A percentile compares a stretch with the other conserved stretches of the same genome.
Evolutionary conservation across 1,284 basidiomycete species (phyloP).

Genomic region (Dichomitus squalens): DNA sequence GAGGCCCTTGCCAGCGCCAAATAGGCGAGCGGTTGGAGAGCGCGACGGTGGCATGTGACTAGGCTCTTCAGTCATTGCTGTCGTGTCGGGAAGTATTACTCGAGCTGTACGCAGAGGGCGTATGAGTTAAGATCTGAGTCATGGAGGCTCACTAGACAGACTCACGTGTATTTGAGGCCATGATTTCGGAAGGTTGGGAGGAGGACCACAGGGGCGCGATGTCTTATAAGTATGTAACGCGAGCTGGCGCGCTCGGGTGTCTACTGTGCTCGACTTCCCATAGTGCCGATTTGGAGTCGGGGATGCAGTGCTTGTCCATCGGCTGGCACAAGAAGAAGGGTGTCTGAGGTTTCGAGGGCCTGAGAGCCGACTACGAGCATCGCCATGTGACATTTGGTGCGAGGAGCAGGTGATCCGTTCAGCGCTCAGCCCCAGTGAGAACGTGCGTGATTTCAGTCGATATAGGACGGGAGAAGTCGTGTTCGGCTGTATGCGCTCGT

Average conservation of each 20-base stretch:
- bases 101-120: background rate
- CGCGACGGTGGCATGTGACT: background rate
- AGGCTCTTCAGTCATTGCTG: slow-evolving; percentile 6
- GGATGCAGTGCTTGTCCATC: background rate
- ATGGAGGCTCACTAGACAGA: background rate
- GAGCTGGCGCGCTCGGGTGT: background rate
- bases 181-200: background rate
- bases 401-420: too few species aligned
- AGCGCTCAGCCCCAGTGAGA: too few species aligned
- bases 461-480: too few species aligned
- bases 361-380: background rate
- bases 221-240: background rate
- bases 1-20: background rate
- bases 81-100: slow-evolving; percentile 1
- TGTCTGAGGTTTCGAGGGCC: too few species aligned
- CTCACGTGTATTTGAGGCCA: slow-evolving; percentile 2
- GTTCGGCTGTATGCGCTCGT: too few species aligned
- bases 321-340: background rate
- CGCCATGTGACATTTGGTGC: too few species aligned
- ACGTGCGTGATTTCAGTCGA: too few species aligned
- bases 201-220: background rate
- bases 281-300: slow-evolving; percentile 7
- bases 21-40: slow-evolving; percentile 2
- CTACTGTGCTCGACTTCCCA: too few species aligned
- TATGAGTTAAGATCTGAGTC: background rate